Conservation (phyloP, 2,329 filamentous ascomycete species). For the Fusarium armeniacum region DNA sequence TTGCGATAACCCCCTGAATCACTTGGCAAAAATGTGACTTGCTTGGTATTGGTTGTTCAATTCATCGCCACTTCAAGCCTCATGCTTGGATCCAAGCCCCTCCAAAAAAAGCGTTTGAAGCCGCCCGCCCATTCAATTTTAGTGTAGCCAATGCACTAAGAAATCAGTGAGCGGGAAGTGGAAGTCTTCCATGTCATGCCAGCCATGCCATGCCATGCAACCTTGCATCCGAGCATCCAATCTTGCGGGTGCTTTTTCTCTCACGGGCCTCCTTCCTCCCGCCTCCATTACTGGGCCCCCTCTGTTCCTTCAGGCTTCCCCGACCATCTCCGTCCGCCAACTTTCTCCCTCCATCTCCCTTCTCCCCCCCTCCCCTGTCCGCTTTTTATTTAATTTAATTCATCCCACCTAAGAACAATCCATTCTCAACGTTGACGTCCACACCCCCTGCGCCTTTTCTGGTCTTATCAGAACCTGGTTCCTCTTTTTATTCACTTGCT, state of each 20-base stretch:
- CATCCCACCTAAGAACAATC: constrained; percentile 27
- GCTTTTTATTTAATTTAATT: constrained; percentile 43
- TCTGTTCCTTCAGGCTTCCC: constrained; percentile 9
- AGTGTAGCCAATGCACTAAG: constrained; percentile 3
- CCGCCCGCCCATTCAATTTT: constrained; percentile 19
- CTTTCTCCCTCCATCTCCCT: not conserved
- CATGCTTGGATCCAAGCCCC: not conserved
- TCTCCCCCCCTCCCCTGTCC: constrained; percentile 22
- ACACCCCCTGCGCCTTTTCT: constrained; percentile 27
- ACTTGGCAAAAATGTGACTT: constrained; percentile 20
- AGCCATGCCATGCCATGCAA: constrained; percentile 3
- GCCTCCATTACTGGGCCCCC: constrained; percentile 31
- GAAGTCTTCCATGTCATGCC: not conserved
- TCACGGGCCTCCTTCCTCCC: constrained; percentile 33
- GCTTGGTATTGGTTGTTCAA: constrained; percentile 3
- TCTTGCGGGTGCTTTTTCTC: not conserved
- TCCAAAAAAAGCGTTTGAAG: constrained; percentile 20
- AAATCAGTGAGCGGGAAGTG: constrained; percentile 8
- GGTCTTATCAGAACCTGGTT: constrained; percentile 39
- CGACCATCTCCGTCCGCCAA: constrained; percentile 12
- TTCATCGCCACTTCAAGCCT: constrained; percentile 12
- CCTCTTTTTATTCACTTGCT: constrained; percentile 31
- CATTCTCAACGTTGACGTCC: not conserved
- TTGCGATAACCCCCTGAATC: constrained; percentile 25
- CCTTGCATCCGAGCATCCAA: constrained; percentile 3